Conservation (phyloP, 2,329 filamentous ascomycete genomes). For the Talaromyces sp. region DNA sequence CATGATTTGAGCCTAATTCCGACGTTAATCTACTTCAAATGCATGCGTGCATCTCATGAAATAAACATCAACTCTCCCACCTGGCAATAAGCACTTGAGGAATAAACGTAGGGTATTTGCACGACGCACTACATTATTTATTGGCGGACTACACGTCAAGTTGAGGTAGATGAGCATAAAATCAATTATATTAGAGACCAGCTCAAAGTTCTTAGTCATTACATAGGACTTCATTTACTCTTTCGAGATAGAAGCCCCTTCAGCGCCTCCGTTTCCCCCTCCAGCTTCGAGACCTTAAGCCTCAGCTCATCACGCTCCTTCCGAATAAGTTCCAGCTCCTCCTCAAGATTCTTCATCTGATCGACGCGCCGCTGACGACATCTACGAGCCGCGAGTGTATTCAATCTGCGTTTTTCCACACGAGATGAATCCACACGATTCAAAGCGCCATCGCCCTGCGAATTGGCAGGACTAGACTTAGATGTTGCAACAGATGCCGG, state of each 20-base stretch:
- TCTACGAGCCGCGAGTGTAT: slow-evolving; percentile 40
- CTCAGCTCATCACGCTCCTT: slow-evolving; percentile 40
- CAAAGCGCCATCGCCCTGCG: slow-evolving; percentile 18
- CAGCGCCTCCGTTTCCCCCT: slow-evolving; percentile 40
- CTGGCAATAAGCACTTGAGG: no score
- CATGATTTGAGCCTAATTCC: no score
- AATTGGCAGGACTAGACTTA: slow-evolving; percentile 21
- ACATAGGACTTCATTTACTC: slow-evolving; percentile 14
- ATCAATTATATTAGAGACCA: slow-evolving; percentile 11
- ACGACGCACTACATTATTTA: no score
- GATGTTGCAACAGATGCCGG: slow-evolving; percentile 18
- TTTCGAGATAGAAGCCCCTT: slow-evolving; percentile 29
- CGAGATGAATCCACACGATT: slow-evolving; percentile 24
- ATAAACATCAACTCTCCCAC: no score
- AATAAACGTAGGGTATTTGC: no score
- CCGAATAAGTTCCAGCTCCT: slow-evolving; percentile 34
- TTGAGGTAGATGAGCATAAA: not conserved
- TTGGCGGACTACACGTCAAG: not conserved
- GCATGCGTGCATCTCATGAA: no score
- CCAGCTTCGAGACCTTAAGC: slow-evolving; percentile 38
- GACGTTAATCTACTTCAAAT: no score
- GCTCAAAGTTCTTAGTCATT: slow-evolving; percentile 7
- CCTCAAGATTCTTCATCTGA: slow-evolving; percentile 35
- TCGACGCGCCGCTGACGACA: slow-evolving; percentile 41
- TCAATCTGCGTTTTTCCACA: slow-evolving; percentile 38